phyloP scores from a whole-genome alignment of 2,329 filamentous ascomycete genomes.

The Fusarium nanum region DNA sequence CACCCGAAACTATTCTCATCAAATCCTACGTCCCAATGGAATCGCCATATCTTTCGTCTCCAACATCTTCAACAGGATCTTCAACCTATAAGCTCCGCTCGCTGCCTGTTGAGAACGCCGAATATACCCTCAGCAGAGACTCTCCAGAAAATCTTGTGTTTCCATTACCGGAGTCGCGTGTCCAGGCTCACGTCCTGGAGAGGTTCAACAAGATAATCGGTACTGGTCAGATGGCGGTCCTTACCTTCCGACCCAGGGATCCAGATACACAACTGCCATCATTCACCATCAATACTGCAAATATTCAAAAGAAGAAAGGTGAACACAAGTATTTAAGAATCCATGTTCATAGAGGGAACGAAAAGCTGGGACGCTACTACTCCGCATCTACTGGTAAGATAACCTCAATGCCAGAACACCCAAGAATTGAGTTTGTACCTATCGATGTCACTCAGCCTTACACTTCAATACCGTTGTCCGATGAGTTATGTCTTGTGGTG shows the following conservation, averaged over 20 bases:
- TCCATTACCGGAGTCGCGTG: neutral
- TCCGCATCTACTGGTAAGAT: no score
- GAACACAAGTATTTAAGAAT: no score
- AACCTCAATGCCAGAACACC: no score
- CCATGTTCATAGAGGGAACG: no score
- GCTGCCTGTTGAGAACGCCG: neutral
- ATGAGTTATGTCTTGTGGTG: neutral
- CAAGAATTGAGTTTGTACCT: neutral
- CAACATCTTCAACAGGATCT: neutral
- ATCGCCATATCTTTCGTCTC: neutral
- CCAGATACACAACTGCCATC: neutral
- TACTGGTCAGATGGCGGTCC: no score
- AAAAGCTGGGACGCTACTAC: no score
- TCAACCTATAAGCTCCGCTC: neutral
- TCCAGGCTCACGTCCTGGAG: neutral
- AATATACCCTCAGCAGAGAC: neutral
- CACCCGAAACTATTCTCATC: slow-evolving; percentile 6
- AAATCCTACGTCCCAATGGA: slow-evolving; percentile 15
- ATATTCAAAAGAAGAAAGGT: no score
- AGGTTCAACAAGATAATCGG: neutral
- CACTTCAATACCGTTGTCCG: neutral
- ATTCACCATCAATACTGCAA: neutral
- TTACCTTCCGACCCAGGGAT: neutral
- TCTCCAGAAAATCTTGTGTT: neutral
- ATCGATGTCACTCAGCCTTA: neutral